Conservation (phyloP, 1,139 yeast species). For the Nakaseomyces bracarensis region DNA sequence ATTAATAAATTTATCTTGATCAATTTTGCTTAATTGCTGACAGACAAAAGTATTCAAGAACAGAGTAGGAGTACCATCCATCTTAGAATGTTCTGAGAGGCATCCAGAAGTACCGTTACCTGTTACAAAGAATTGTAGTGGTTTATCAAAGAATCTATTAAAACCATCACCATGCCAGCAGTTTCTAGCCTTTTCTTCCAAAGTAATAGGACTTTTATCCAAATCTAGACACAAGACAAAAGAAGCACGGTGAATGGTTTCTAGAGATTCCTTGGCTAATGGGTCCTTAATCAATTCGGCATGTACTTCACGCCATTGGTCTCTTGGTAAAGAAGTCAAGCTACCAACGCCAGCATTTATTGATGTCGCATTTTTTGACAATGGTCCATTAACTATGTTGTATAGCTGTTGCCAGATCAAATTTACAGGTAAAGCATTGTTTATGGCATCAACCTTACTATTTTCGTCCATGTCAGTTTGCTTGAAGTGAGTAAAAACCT, state of each 20-base stretch:
- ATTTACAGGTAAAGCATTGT: constrained; percentile 47
- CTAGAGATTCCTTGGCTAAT: constrained; percentile 49
- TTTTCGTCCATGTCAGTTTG: constrained; percentile 2
- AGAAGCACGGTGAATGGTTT: constrained; percentile 66
- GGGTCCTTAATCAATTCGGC: constrained; percentile 49
- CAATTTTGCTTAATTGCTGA: constrained; percentile 44
- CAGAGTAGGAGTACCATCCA: constrained; percentile 97
- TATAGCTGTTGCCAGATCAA: constrained; percentile 62
- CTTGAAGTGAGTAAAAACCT: constrained; percentile 52
- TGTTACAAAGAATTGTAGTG: constrained; percentile 73
- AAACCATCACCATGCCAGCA: constrained; percentile 94
- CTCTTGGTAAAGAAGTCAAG: constrained; percentile 80
- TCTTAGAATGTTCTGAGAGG: constrained; percentile 92
- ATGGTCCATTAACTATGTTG: constrained; percentile 38
- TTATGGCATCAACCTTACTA: constrained; percentile 35
- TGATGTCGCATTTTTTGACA: constrained; percentile 1
- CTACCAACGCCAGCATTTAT: constrained; percentile 54
- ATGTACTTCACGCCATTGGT: constrained; percentile 64
- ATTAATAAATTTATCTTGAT: constrained; percentile 36
- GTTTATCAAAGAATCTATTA: constrained; percentile 90
- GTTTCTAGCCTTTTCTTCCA: constrained; percentile 78
- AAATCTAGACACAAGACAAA: constrained; percentile 72
- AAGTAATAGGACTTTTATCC: constrained; percentile 59
- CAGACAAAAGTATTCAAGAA: constrained; percentile 74
- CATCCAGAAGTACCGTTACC: constrained; percentile 87